phyloP scores from a whole-genome alignment of 352 stramenopile species.

The Phytophthora multivora region DNA sequence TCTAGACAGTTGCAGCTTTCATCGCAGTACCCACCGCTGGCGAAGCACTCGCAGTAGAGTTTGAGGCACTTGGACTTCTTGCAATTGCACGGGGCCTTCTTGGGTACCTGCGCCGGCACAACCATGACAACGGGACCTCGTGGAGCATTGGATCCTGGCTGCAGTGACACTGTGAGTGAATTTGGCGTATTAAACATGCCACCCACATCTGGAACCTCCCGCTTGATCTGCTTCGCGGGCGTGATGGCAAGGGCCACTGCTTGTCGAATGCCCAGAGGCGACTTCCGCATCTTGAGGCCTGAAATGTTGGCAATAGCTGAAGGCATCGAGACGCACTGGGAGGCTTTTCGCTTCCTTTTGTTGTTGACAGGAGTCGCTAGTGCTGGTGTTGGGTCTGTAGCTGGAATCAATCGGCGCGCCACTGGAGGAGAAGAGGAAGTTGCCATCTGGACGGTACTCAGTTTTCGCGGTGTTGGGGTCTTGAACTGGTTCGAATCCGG shows the following conservation, averaged over 20 bases:
- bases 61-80: slow-evolving; percentile 99
- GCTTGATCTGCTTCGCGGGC: slow-evolving; percentile 33
- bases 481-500: slow-evolving; percentile 22
- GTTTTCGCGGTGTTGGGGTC: slow-evolving; percentile 29
- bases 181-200: slow-evolving; percentile 35
- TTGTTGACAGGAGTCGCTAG: slow-evolving; percentile 17
- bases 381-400: slow-evolving; percentile 7
- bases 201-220: background rate
- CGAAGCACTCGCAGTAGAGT: slow-evolving; percentile 97
- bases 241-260: slow-evolving; percentile 18
- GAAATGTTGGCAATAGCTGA: slow-evolving; percentile 20
- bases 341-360: slow-evolving; percentile 30
- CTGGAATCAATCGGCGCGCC: slow-evolving; percentile 18
- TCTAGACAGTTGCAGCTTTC: slow-evolving; percentile 92
- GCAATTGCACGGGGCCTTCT: slow-evolving; percentile 93
- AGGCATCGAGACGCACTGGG: slow-evolving; percentile 25
- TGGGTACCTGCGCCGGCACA: slow-evolving; percentile 27
- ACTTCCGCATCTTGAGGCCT: slow-evolving; percentile 18
- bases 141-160: slow-evolving; percentile 27
- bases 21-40: slow-evolving; percentile 91
- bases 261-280: slow-evolving; percentile 6
- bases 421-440: slow-evolving; percentile 19
- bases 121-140: slow-evolving; percentile 4
- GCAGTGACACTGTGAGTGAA: slow-evolving; percentile 27
- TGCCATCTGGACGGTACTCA: background rate